phyloP scores from a whole-genome alignment of 495 filamentous ascomycete genomes.

The Barbatosphaeria neglecta region DNA sequence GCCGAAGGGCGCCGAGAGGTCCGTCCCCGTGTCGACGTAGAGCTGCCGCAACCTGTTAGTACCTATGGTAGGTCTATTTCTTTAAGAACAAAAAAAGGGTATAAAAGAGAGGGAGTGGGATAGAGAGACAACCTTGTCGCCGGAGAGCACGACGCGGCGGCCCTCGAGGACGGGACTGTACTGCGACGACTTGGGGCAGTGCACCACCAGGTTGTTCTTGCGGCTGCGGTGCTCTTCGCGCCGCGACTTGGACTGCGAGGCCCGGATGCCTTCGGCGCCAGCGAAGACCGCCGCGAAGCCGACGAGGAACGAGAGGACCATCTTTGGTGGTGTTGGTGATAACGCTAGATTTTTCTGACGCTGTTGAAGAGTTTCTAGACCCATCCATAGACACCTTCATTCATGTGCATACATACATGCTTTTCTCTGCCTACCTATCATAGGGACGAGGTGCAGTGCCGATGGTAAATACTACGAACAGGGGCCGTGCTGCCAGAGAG shows the following conservation, averaged over 20 bases:
- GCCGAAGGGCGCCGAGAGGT: conserved; percentile 19
- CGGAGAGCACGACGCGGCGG: conserved; percentile 30
- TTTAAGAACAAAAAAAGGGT: not conserved
- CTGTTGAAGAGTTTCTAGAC: not conserved
- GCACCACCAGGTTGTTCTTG: conserved; percentile 36
- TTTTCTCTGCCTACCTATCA: too few species aligned
- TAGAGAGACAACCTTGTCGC: conserved; percentile 25
- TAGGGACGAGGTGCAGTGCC: not conserved
- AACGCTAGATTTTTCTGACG: too few species aligned
- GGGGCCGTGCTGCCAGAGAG: too few species aligned
- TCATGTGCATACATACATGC: too few species aligned
- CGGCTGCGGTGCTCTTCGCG: conserved; percentile 35
- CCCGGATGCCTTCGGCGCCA: conserved; percentile 37
- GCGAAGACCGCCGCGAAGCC: conserved; percentile 40
- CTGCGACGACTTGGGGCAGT: conserved; percentile 28
- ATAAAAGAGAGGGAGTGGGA: not conserved
- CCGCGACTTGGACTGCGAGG: conserved; percentile 32
- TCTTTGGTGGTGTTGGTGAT: too few species aligned
- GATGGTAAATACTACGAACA: not conserved
- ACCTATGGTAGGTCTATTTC: too few species aligned
- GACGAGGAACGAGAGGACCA: conserved; percentile 30
- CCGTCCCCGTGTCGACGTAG: conserved; percentile 24
- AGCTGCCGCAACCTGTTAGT: too few species aligned
- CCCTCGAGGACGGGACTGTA: conserved; percentile 30
- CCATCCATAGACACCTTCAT: too few species aligned